Base-by-base conservation (phyloP, 164 flowering plant genomes). In the Magnolia changhungtana region DNA sequence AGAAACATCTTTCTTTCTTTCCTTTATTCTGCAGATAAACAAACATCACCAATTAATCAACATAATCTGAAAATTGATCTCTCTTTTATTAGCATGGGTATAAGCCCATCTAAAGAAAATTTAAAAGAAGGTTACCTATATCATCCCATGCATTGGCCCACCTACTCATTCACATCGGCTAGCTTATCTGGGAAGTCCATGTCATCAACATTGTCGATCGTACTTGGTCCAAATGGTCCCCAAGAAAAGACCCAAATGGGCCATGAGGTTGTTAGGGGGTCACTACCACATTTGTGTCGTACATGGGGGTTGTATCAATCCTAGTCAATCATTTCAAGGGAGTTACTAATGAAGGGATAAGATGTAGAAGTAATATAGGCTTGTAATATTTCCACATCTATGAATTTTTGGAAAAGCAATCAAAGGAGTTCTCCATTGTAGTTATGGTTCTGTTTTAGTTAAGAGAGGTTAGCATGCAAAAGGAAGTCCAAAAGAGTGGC, bases 291-390 rank as follows among this genome's bases (percentile, higher is more conserved):
- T 29, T 29, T 29, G 31, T 29, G 31, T 29, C 31, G 1, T 29
- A 29, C 31, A 29, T 29, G 31, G 31, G 31, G 31, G 31, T 29
- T 29, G 31, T 29, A 29, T 29, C 31, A 29, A 29, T 68, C 71
- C 49, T 29, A 9, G 49, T 13, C 13, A 19, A 68, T 29, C 71
- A 68, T 27, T 18, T 45, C 52, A 69, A 69, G 52, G 72, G 14
- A 63, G 66, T 61, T 74, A 20, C 59, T 74, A 45, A 74, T n/a
- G 69, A n/a, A 63, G 69, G 69, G 31, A 49, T 50, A 49, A 37
- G 67, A 64, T 64, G 52, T 3, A 2, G 31, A 29, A 29, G 59
- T 2, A 14, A 52, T 9, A 50, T 50, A 50, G 16, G 50, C 20
- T 7, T 69, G 13, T 67, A 19, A 66, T 59, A 65, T 64, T 20